Base-by-base conservation (phyloP, 1,284 basidiomycete genomes). In the Fomitiporia mediterranea region DNA sequence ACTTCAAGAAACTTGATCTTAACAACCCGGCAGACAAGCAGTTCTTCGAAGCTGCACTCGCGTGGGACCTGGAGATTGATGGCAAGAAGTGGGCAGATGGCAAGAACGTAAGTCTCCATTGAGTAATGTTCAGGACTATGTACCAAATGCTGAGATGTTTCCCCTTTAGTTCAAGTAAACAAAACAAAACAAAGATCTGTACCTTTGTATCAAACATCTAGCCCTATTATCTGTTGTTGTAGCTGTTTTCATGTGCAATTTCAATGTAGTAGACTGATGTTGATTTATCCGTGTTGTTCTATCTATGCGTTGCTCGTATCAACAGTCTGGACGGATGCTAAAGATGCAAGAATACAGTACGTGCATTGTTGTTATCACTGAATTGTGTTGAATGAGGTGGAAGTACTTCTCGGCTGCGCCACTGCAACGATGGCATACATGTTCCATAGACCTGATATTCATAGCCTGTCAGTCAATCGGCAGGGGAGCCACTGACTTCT, bases 41-140 rank as follows among this genome's bases (percentile, higher is more conserved):
- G 63, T 94, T 89, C 83, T 94, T 97, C 70, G 91, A 94, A 78
- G 86, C 78, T 63, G 88, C 89, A 35, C 80, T 94, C 63, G 89
- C 92, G 55, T 96, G 94, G 94, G 92, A 95, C 74, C 74, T 94
- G 60, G 83, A 86, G 73, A 66, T 93, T 58, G 83, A 86, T 62
- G 94, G 87, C 53, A 92, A 90, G 81, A 80, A 83, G 69, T 94
- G 89, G 89, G 86, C 75, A 59, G 91, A 92, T 72, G 91, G 90
- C 65, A 91, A 91, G 78, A 87, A 84, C 71, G 88, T 91, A 68
- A 78, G 83, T 79, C 56, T 61, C 19, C 40, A n/a, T 5, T 5
- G 11, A 25, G 11, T 1, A 6, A 28, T 46, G 21, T 15, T 28
- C 17, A 15, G 11, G 7, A 6, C 25, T 43, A 9, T 34, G 38